Conservation (phyloP, 768 basidiomycete species). For the Suillus bovinus region DNA sequence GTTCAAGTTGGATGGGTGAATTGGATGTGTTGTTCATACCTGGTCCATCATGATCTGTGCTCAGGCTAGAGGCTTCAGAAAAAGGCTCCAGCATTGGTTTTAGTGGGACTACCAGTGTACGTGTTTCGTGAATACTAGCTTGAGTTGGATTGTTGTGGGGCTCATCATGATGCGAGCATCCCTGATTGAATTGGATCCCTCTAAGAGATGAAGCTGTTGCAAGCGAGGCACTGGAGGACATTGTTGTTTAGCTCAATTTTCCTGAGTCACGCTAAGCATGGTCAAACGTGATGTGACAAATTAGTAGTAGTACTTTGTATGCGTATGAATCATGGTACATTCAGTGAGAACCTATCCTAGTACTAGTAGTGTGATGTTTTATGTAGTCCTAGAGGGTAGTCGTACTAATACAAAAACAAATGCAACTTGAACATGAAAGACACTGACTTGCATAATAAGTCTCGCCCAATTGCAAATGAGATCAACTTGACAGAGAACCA, state of each 20-base stretch:
- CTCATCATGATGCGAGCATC: too few species aligned
- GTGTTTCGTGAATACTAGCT: background rate
- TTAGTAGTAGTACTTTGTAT: background rate
- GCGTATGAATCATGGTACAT: too few species aligned
- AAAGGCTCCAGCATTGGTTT: background rate
- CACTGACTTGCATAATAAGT: too few species aligned
- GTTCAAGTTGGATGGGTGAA: too few species aligned
- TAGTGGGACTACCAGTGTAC: background rate
- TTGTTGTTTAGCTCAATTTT: background rate
- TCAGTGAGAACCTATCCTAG: too few species aligned
- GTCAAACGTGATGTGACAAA: background rate
- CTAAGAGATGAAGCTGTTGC: background rate
- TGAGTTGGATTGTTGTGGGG: background rate
- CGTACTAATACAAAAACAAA: too few species aligned
- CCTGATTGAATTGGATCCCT: background rate
- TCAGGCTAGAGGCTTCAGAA: background rate
- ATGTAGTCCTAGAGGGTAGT: too few species aligned
- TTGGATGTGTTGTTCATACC: too few species aligned
- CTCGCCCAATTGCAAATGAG: too few species aligned
- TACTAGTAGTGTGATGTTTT: too few species aligned
- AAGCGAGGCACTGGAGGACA: background rate
- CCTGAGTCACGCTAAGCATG: background rate
- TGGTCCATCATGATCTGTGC: background rate
- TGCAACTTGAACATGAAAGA: too few species aligned
- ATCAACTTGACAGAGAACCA: too few species aligned